A percentile compares a stretch with the other conserved stretches of the same genome.
Conservation (phyloP, 2,329 filamentous ascomycete genomes). For the Tolypocladium endophyticum region DNA sequence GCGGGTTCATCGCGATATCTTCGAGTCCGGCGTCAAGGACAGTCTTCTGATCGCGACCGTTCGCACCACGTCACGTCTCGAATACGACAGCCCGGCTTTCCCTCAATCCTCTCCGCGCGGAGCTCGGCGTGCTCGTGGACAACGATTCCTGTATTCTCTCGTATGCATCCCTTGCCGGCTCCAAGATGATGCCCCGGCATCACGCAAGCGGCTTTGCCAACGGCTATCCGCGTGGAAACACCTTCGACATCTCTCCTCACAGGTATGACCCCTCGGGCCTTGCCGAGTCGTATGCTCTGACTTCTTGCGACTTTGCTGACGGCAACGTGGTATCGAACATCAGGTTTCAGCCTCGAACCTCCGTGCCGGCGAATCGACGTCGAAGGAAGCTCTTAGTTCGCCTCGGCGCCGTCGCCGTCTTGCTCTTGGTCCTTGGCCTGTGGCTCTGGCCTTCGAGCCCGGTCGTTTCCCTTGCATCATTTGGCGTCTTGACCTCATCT, state of each 20-base stretch:
- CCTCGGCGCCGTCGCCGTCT: constrained; percentile 45
- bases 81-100: background rate
- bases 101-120: background rate
- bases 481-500: constrained; percentile 57
- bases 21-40: background rate
- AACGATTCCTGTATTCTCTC: constrained; percentile 2
- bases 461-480: constrained; percentile 50
- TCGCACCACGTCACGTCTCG: background rate
- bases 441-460: constrained; percentile 64
- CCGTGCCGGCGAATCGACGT: constrained; percentile 59
- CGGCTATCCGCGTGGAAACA: constrained; percentile 68
- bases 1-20: background rate
- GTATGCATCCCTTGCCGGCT: constrained; percentile 19
- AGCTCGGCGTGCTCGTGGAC: background rate
- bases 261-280: constrained; percentile 45
- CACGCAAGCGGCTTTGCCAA: constrained; percentile 65
- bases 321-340: background rate
- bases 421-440: constrained; percentile 57
- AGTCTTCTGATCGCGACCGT: background rate
- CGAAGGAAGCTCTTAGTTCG: constrained; percentile 64
- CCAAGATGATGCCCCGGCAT: constrained; percentile 79
- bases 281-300: background rate
- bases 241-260: constrained; percentile 82
- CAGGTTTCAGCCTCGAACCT: constrained; percentile 69
- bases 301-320: background rate